phyloP scores from a whole-genome alignment of 1,284 basidiomycete genomes.

The Puccinia coronata region DNA sequence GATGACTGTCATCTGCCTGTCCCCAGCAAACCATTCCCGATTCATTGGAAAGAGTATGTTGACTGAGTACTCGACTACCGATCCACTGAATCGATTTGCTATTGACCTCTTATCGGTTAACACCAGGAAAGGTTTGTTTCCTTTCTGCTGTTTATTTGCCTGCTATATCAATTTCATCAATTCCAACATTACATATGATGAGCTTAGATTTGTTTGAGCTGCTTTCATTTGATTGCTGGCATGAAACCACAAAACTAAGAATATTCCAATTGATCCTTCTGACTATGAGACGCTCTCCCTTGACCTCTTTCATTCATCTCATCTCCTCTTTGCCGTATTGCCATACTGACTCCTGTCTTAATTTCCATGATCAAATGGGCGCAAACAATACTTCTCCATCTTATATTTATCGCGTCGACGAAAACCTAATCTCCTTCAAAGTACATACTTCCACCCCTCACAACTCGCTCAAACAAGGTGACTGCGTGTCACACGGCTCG shows the following conservation, averaged over 20 bases:
- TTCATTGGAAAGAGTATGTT: not conserved
- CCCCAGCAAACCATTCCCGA: no score
- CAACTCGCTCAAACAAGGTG: no score
- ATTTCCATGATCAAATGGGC: no score
- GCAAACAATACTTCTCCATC: no score
- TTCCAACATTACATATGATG: not conserved
- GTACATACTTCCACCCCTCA: no score
- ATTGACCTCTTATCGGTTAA: no score
- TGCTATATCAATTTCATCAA: not conserved
- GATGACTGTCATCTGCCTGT: no score
- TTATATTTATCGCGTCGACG: no score
- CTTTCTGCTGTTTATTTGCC: not conserved
- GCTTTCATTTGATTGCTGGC: not conserved
- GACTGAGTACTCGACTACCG: no score
- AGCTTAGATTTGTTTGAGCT: not conserved
- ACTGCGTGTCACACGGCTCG: no score
- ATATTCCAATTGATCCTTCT: constrained; percentile 15
- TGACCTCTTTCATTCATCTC: not conserved
- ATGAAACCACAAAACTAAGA: constrained; percentile 13
- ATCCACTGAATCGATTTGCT: no score
- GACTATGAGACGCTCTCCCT: not conserved
- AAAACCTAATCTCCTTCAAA: no score
- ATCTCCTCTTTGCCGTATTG: not conserved
- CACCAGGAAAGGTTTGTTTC: not conserved
- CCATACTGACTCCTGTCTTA: not conserved